Percentiles rank a stretch among this genome's conserved stretches.
Conservation (phyloP, 2,329 filamentous ascomycete species). For the Alternaria ethzedia region DNA sequence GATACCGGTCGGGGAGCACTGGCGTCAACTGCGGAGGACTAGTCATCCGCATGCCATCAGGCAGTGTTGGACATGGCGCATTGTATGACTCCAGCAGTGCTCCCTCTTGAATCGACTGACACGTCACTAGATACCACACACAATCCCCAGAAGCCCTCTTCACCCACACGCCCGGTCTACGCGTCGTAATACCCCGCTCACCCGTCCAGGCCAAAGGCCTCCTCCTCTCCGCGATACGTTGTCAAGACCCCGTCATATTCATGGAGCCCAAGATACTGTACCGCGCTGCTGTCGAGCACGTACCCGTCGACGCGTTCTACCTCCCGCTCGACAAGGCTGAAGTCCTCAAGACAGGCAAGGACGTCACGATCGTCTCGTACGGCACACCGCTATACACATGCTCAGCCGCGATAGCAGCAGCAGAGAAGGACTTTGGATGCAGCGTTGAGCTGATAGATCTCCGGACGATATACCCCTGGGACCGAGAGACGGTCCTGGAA, state of each 20-base stretch:
- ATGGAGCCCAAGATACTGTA: conserved; percentile 96
- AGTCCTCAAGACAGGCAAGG: conserved; percentile 77
- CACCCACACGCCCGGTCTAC: conserved; percentile 82
- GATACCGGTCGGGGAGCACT: conserved; percentile 73
- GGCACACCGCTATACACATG: conserved; percentile 89
- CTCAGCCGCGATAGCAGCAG: conserved; percentile 74
- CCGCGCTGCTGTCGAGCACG: conserved; percentile 88
- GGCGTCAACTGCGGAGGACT: conserved; percentile 69
- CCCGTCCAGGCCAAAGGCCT: conserved; percentile 89
- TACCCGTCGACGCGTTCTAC: conserved; percentile 80
- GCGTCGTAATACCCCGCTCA: conserved; percentile 84
- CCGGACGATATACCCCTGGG: conserved; percentile 90
- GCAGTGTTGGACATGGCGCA: conserved; percentile 86
- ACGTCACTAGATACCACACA: conserved; percentile 70
- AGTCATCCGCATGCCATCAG: conserved; percentile 88
- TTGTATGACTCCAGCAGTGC: conserved; percentile 52
- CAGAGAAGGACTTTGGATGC: conserved; percentile 76
- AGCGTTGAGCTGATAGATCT: conserved; percentile 86
- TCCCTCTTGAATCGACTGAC: neutral
- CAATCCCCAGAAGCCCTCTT: conserved; percentile 90
- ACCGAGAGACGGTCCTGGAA: conserved; percentile 76
- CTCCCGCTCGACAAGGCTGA: conserved; percentile 87
- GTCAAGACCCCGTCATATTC: conserved; percentile 87
- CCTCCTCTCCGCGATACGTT: conserved; percentile 74
- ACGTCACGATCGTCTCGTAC: conserved; percentile 86